Evolutionary conservation across 163 green algal species (phyloP), one percentile per base, ranked within the genome.

Genomic region (Chloromonas sp.): DNA sequence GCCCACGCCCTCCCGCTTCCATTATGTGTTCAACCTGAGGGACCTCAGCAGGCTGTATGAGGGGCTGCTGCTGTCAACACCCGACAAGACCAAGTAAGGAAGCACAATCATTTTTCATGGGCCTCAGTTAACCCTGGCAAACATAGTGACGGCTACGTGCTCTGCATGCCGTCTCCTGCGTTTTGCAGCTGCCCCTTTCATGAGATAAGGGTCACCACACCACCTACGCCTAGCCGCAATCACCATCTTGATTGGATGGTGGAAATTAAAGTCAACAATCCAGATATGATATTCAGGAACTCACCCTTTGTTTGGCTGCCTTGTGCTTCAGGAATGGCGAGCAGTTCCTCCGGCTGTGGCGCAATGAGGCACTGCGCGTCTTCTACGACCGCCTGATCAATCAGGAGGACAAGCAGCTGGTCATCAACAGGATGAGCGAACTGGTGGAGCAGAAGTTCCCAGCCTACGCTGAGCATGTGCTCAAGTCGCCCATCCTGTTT

Each of bases 11-110:
- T 94, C 87, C 3, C 90, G 94, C 81, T 98, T 98, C 90, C 93
- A 97, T 86, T 98, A 98, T 91, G 93, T 97, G 70, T 98, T 98
- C 91, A 98, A 98, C 90, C 91, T 98, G 81, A 87, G 95, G 60
- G 95, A 98, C 91, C 87, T 98, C 14, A 93, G 86, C 59, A 86
- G 93, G 70, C 58, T 84, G 81, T 84, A 84, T 58, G 90, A 96
- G 85, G 94, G 94, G 3, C 87, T 97, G 85, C 88, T 94, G 78
- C 86, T 94, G 58, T 87, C 90, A 71, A 91, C 86, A 0, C 66
- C 78, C 57, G 85, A 88, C 82, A 86, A 86, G 82, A 74, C 84
- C 59, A 71, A 78, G 79, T 82, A 1, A 82, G 77, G 60, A 36
- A 36, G 36, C 36, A 36, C 36, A 36, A 36, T 36, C 36, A 36